phyloP scores from a whole-genome alignment of 441 rosid species.

The Arabidopsis hybrid region DNA sequence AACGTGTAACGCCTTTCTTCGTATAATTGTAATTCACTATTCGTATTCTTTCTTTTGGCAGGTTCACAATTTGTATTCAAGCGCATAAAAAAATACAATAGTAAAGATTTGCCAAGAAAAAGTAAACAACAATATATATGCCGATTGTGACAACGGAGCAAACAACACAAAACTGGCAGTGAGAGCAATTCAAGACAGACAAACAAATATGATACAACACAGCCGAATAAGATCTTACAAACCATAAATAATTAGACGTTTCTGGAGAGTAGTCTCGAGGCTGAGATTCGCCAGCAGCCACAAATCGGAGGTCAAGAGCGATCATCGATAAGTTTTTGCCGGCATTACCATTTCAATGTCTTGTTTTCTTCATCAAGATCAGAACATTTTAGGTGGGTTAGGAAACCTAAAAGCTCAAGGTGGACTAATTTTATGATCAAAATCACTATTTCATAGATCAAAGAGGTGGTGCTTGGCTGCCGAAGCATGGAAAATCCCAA shows the following conservation, averaged over 20 bases:
- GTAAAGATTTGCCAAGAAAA: neutral
- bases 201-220: neutral
- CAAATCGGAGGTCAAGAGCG: no score
- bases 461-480: neutral
- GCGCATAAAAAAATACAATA: neutral
- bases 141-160: neutral
- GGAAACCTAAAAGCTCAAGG: neutral
- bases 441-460: neutral
- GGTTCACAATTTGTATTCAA: neutral
- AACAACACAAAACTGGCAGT: neutral
- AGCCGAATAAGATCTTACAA: neutral
- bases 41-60: neutral
- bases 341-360: neutral
- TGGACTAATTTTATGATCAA: neutral
- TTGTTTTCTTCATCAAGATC: neutral
- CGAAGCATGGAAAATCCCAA: neutral
- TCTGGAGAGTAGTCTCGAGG: no score
- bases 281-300: no score
- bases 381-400: neutral
- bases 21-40: neutral
- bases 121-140: neutral
- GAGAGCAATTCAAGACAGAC: neutral
- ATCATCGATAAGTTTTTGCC: no score
- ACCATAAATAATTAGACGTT: neutral
- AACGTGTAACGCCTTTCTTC: neutral